A percentile compares a stretch with the other conserved stretches of the same genome.
Evolutionary conservation across 2,329 filamentous ascomycete genomes (phyloP).

Genomic region (Helotiales sp.): DNA sequence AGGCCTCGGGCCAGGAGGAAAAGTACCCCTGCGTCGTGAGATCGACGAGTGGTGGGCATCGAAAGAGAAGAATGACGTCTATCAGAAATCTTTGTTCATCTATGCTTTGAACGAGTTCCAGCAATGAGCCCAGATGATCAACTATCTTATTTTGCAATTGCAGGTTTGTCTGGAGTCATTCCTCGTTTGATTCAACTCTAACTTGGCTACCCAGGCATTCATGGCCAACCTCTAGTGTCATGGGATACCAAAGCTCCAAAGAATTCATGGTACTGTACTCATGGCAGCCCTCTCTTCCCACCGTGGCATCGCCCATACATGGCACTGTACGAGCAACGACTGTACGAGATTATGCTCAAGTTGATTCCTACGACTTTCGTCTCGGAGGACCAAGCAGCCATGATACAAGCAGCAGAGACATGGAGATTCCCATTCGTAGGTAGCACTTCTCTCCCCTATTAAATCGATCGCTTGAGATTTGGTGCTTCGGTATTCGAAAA

Average conservation of each 20-base stretch:
- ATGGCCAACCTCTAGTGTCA: conserved; percentile 24
- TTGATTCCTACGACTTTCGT: conserved; percentile 26
- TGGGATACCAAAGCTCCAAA: conserved; percentile 24
- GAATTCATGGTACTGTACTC: conserved; percentile 72
- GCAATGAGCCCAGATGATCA: conserved; percentile 25
- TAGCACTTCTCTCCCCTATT: no score
- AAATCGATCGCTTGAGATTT: no score
- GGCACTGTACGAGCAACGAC: conserved; percentile 56
- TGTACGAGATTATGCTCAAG: conserved; percentile 28
- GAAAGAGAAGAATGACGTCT: conserved; percentile 24
- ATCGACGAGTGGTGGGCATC: conserved; percentile 31
- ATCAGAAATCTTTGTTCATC: conserved; percentile 27
- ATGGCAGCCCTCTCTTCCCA: conserved; percentile 60
- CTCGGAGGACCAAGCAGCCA: conserved; percentile 19
- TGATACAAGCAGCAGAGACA: conserved; percentile 43
- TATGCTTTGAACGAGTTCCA: conserved; percentile 27
- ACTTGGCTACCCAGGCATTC: conserved; percentile 19
- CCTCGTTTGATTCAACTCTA: not conserved
- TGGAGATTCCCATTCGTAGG: conserved; percentile 48
- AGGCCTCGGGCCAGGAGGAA: conserved; percentile 21
- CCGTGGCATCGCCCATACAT: conserved; percentile 60
- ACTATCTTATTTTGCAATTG: conserved; percentile 26
- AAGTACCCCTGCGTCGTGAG: conserved; percentile 27
- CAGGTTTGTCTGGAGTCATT: conserved; percentile 12
- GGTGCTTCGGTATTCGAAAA: no score